Conservation (phyloP, 441 rosid genomes). For the Populus hybrid region DNA sequence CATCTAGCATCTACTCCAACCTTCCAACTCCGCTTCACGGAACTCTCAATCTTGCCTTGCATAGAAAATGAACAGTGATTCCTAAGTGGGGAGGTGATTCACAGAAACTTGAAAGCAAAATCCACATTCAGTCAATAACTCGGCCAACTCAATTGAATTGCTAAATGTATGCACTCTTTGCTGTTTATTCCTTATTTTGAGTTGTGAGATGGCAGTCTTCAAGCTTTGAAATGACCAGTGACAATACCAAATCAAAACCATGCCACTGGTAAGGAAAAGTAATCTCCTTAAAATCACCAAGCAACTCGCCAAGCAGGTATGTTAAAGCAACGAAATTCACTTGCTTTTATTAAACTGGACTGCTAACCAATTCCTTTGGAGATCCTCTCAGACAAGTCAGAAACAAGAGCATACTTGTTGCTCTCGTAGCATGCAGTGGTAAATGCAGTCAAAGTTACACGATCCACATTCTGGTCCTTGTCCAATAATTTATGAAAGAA, state of each 20-base stretch:
- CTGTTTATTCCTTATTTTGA: neutral
- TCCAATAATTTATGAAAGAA: conserved; percentile 67
- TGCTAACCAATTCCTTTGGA: conserved; percentile 51
- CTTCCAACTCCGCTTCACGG: neutral
- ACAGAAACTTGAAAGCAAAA: neutral
- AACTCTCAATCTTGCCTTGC: neutral
- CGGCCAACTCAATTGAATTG: neutral
- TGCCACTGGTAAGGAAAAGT: neutral
- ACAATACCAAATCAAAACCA: neutral
- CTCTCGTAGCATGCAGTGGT: conserved; percentile 71
- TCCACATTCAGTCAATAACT: neutral
- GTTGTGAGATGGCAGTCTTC: neutral
- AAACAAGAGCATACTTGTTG: conserved; percentile 64
- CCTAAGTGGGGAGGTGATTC: neutral
- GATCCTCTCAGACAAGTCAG: conserved; percentile 62
- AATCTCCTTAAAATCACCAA: neutral
- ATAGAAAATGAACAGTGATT: neutral
- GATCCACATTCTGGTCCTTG: conserved; percentile 56
- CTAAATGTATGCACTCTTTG: neutral
- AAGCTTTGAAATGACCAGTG: neutral
- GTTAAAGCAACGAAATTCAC: neutral
- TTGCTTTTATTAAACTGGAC: neutral
- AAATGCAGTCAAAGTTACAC: conserved; percentile 67
- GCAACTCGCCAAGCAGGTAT: neutral
- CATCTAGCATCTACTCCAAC: neutral